phyloP scores from a whole-genome alignment of 306 rosid genomes.

The Elaeagnus macrophylla region DNA sequence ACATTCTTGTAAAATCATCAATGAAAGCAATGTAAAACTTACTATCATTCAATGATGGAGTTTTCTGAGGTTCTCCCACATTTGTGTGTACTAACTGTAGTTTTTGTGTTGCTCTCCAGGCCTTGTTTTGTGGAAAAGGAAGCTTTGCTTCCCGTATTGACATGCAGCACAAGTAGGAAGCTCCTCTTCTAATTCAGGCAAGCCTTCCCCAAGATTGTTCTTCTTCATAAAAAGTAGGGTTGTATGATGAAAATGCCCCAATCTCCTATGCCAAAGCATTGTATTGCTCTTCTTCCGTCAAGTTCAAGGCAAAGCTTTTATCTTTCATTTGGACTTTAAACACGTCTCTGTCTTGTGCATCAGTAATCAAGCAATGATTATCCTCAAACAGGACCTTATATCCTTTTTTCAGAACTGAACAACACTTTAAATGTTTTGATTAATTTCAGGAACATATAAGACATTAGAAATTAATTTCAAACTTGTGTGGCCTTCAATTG shows the following conservation, averaged over 20 bases:
- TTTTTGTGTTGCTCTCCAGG: background rate
- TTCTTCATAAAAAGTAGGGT: no score
- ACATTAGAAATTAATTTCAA: no score
- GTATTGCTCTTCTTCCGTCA: background rate
- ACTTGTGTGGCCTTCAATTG: no score
- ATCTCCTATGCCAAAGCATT: slow-evolving; percentile 1
- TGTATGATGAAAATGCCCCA: no score
- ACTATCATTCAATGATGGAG: slow-evolving; percentile 3
- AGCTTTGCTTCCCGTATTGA: background rate
- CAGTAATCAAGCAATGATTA: no score
- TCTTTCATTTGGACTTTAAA: background rate
- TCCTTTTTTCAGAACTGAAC: no score
- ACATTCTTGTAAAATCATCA: slow-evolving; percentile 11
- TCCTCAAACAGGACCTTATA: no score
- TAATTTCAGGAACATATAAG: no score
- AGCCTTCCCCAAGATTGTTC: no score
- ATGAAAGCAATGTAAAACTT: slow-evolving; percentile 2
- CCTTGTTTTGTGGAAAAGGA: background rate
- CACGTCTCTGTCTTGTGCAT: background rate
- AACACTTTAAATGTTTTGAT: no score
- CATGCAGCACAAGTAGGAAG: background rate
- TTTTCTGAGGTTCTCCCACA: background rate
- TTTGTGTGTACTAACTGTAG: slow-evolving; percentile 2
- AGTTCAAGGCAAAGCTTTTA: background rate
- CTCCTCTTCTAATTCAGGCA: no score